These are phyloP conservation scores for Arthrobotrys sinensis DNA, from an alignment of 2,329 filamentous ascomycete species.

Conservation along the genomic window DNA sequence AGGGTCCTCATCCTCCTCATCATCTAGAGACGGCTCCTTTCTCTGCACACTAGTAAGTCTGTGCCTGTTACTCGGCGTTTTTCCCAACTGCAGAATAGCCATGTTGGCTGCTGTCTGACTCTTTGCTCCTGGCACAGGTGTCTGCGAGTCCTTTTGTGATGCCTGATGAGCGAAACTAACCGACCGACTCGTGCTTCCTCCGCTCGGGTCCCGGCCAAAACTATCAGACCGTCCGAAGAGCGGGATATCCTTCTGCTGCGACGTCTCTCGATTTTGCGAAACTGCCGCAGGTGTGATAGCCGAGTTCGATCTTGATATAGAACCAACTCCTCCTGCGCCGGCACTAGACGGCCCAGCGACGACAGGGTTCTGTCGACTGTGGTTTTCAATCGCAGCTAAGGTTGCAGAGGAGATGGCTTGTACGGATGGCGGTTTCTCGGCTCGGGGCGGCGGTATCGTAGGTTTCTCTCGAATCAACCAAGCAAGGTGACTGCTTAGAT, in stretches of 20 bases:
- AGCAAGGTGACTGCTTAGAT: conserved; percentile 60
- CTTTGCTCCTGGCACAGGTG: background rate
- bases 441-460: conserved; percentile 45
- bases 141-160: conserved; percentile 30
- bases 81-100: conserved; percentile 45
- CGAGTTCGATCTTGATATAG: conserved; percentile 27
- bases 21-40: conserved; percentile 22
- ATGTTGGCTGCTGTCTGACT: conserved; percentile 14
- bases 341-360: background rate
- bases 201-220: conserved; percentile 19
- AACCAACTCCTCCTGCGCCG: background rate
- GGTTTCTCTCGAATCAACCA: conserved; percentile 61
- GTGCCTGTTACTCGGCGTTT: conserved; percentile 51
- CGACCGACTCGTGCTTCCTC: background rate
- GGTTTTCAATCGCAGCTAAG: conserved; percentile 51
- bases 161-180: conserved; percentile 34
- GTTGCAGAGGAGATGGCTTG: conserved; percentile 44
- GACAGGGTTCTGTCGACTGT: conserved; percentile 33
- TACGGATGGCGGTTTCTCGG: conserved; percentile 35
- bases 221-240: conserved; percentile 11
- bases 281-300: background rate
- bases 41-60: conserved; percentile 43
- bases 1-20: conserved; percentile 38
- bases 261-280: conserved; percentile 10
- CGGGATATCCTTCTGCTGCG: conserved; percentile 24